Conservation (phyloP, 176 grass and related monocot genomes). For the Typha latifolia region DNA sequence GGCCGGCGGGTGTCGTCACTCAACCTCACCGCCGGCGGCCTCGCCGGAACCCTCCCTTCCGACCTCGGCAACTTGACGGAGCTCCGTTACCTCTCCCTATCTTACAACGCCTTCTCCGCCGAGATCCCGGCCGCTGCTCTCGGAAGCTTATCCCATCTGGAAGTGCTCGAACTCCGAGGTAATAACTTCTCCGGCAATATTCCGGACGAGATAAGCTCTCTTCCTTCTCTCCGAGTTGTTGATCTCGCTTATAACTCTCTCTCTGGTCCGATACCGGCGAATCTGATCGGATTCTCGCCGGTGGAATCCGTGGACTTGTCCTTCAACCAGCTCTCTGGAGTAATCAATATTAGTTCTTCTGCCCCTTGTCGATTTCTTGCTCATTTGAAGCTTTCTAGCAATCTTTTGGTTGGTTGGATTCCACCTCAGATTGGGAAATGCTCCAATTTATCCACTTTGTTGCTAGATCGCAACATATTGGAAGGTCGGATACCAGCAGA, state of each 20-base stretch:
- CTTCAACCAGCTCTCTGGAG: slow-evolving; percentile 20
- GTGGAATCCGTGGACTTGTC: slow-evolving; percentile 16
- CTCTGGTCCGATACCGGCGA: slow-evolving; percentile 11
- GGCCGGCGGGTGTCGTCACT: slow-evolving; percentile 20
- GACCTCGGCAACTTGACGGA: slow-evolving; percentile 17
- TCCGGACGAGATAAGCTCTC: slow-evolving; percentile 23
- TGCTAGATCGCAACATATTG: slow-evolving; percentile 36
- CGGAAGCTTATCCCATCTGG: slow-evolving; percentile 5
- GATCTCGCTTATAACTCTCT: slow-evolving; percentile 32
- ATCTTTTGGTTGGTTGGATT: slow-evolving; percentile 17
- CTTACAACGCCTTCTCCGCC: slow-evolving; percentile 32
- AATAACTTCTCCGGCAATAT: slow-evolving; percentile 21
- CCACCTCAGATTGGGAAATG: slow-evolving; percentile 13
- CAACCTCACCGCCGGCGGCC: slow-evolving; percentile 24
- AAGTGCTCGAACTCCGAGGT: slow-evolving; percentile 11
- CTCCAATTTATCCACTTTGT: slow-evolving; percentile 6
- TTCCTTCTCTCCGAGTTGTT: slow-evolving; percentile 30
- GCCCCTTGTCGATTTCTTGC: slow-evolving; percentile 12
- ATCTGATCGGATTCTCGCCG: slow-evolving; percentile 13
- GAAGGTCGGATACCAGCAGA: slow-evolving; percentile 35
- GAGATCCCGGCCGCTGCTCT: slow-evolving; percentile 26
- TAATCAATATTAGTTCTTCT: background rate
- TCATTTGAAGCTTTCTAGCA: slow-evolving; percentile 24
- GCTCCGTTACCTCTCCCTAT: slow-evolving; percentile 39
- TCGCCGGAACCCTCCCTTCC: slow-evolving; percentile 32